Base-by-base conservation (phyloP, 73 alveolate genomes). In the Breviolum minutum region DNA sequence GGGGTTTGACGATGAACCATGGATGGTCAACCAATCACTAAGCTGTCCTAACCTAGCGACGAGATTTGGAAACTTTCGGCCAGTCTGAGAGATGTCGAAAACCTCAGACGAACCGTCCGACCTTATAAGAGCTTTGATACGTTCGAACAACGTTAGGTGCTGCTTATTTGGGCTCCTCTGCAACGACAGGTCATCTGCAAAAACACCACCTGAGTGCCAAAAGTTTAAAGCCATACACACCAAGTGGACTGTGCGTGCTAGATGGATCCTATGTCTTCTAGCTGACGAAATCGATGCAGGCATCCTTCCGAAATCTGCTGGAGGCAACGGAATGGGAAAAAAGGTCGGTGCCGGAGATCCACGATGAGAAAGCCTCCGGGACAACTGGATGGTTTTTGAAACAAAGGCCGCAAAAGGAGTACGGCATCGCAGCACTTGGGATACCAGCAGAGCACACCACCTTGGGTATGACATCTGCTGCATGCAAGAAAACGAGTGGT, bases 141-240 rank as follows among this genome's bases (percentile, higher is more conserved):
- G 30, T 0, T 8, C 20, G 3, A 2, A 87, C 1, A 87, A 17
- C 16, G 79, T 40, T 0, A 1, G 40, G 11, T 87, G 82, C 5
- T 7, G 19, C n/a, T 24, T 0, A 0, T 27, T 64, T 7, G 95
- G 95, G 13, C 13, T 40, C 54, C 95, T 87, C 95, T 19, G 40
- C 95, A 87, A n/a, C 8, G 0, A 5, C 4, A 12, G 7, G 1
- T 24, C 82, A 0, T n/a, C 64, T 14, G 13, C 19, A 17, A 6
- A 29, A 8, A 13, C 9, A 22, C 27, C 32, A 2, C 81, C 95
- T 0, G 48, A 9, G 22, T 64, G 74, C 81, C 79, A 66, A 66
- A 11, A 87, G 82, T 87, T 87, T 40, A 87, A 13, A 82, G 82
- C 81, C 82, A 87, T 63, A 32, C 68, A 63, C 32, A 87, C 82